Evolutionary conservation across 768 basidiomycete species (phyloP).

Genomic region (Calocybe gangraenosa): DNA sequence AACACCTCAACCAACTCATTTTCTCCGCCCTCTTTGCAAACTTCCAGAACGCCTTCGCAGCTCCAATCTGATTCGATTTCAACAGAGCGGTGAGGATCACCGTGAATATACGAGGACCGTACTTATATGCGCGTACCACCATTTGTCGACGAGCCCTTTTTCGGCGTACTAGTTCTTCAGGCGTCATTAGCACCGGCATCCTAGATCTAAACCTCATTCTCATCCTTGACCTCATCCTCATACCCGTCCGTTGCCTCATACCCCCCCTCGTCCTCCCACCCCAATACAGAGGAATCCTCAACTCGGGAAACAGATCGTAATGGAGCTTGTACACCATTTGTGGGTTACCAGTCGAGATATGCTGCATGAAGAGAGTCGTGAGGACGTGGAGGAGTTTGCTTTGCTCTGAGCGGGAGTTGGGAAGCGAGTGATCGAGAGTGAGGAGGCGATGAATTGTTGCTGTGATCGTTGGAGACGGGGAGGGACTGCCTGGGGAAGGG

Average conservation of each 20-base stretch:
- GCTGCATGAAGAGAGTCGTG: conserved; percentile 46
- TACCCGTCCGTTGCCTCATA: too few species aligned
- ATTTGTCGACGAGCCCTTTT: conserved; percentile 20
- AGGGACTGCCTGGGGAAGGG: not conserved
- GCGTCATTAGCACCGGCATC: conserved; percentile 14
- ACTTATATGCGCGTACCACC: conserved; percentile 37
- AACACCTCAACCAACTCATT: conserved; percentile 39
- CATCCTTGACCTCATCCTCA: too few species aligned
- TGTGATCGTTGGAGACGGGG: not conserved
- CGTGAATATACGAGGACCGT: conserved; percentile 61
- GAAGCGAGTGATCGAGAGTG: conserved; percentile 1
- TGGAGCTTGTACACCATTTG: conserved; percentile 42
- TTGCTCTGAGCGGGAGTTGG: conserved; percentile 9
- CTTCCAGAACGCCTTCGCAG: conserved; percentile 63
- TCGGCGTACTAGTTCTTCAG: conserved; percentile 23
- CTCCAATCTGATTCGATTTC: conserved; percentile 48
- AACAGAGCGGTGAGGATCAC: conserved; percentile 55
- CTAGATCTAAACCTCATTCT: too few species aligned
- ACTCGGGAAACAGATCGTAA: conserved; percentile 54
- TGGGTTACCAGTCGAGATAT: conserved; percentile 46
- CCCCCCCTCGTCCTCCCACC: too few species aligned
- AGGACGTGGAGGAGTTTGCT: conserved; percentile 40
- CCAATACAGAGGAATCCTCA: conserved; percentile 15
- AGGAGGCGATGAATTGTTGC: conserved; percentile 3
- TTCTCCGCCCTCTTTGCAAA: conserved; percentile 57